These are phyloP conservation scores for Nemania bipapillata DNA, from an alignment of 2,329 filamentous ascomycete genomes.

Conservation along the genomic window DNA sequence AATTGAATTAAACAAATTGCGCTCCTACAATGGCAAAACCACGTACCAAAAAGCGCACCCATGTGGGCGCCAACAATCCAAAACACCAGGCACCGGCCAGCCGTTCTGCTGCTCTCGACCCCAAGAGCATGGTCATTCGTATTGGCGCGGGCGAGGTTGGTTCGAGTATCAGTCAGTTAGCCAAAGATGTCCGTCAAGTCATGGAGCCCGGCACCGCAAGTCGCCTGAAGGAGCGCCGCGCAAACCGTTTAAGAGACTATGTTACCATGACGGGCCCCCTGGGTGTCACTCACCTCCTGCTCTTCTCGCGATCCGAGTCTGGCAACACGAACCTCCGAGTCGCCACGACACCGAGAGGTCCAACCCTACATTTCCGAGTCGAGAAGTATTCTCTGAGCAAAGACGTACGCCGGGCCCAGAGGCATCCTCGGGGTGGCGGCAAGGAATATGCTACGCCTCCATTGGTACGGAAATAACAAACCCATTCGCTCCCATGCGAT, in stretches of 20 bases:
- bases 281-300: conserved; percentile 88
- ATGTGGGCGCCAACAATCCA: conserved; percentile 73
- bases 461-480: conserved; percentile 63
- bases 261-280: conserved; percentile 94
- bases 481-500: too few species aligned
- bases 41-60: conserved; percentile 89
- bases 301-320: conserved; percentile 88
- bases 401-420: conserved; percentile 85
- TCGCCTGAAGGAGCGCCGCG: conserved; percentile 86
- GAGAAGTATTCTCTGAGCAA: conserved; percentile 95
- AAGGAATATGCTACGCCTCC: conserved; percentile 89
- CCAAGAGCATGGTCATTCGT: conserved; percentile 98
- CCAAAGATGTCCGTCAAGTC: conserved; percentile 87
- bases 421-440: conserved; percentile 81
- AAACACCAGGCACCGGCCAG: conserved; percentile 65
- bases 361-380: conserved; percentile 92
- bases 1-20: not conserved
- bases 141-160: conserved; percentile 95
- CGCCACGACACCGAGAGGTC: conserved; percentile 86
- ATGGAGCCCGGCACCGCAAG: conserved; percentile 96
- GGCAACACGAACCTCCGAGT: conserved; percentile 94
- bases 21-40: conserved; percentile 74
- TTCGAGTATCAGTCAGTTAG: conserved; percentile 88
- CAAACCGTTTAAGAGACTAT: conserved; percentile 90
- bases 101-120: conserved; percentile 73